Conservation (phyloP, 148 eudicot genomes). For the Tetragonia tetragonoides region DNA sequence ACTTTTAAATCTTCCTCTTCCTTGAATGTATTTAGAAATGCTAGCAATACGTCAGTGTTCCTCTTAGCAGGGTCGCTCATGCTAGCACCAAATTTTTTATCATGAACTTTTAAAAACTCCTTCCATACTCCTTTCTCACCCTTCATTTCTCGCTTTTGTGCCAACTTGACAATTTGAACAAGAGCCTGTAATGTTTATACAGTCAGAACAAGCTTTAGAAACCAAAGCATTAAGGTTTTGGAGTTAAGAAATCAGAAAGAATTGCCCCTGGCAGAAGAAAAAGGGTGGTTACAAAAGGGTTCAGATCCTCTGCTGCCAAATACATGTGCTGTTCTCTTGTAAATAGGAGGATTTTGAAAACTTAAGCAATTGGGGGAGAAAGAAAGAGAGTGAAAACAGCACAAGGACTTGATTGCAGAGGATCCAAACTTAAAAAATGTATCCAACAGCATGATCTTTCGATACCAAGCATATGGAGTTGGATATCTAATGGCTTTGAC, state of each 20-base stretch:
- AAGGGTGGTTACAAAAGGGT: no score
- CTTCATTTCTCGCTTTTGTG: conserved; percentile 64
- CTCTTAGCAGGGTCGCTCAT: conserved; percentile 80
- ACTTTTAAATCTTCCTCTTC: conserved; percentile 64
- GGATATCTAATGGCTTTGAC: no score
- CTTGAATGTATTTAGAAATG: conserved; percentile 68
- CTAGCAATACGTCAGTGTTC: conserved; percentile 43
- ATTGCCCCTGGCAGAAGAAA: neutral
- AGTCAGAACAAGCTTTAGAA: neutral
- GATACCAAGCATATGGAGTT: no score
- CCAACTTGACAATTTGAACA: conserved; percentile 65
- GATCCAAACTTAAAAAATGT: no score
- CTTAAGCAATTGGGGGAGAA: no score
- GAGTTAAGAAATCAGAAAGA: neutral
- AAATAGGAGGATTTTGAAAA: no score
- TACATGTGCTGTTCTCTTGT: no score
- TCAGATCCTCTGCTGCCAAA: no score
- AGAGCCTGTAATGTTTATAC: conserved; percentile 43
- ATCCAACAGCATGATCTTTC: no score
- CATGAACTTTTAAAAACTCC: conserved; percentile 60
- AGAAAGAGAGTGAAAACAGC: no score
- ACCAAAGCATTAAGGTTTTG: neutral
- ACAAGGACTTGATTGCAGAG: no score
- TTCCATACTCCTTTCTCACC: conserved; percentile 90
- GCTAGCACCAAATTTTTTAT: conserved; percentile 64